Evolutionary conservation across 73 alveolate genomes (phyloP).

Genomic region (Tetrahymena malaccensis): DNA sequence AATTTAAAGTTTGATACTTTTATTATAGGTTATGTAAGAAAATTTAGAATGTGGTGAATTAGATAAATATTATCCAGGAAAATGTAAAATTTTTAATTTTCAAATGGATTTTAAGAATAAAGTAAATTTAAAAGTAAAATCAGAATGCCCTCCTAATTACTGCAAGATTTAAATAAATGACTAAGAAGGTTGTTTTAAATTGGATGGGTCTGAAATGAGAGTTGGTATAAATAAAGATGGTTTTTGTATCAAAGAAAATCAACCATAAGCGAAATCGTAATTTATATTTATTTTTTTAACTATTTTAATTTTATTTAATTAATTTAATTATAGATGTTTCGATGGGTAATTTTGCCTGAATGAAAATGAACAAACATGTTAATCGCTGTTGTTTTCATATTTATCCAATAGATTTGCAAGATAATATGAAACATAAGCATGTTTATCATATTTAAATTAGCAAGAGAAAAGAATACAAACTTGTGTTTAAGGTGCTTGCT

Average conservation of each 20-base stretch:
- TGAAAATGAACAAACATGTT: neutral
- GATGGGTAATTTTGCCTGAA: neutral
- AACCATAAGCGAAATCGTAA: neutral
- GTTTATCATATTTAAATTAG: neutral
- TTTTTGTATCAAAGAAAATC: neutral
- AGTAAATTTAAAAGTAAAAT: neutral
- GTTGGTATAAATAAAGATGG: neutral
- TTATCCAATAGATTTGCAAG: neutral
- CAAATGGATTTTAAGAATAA: too few species aligned
- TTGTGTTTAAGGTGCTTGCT: neutral
- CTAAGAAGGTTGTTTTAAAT: neutral
- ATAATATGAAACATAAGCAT: neutral
- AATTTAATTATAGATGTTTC: neutral
- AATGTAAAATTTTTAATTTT: too few species aligned
- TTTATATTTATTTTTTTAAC: too few species aligned
- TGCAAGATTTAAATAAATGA: neutral
- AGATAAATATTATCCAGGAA: neutral
- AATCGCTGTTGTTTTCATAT: neutral
- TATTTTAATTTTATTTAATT: too few species aligned
- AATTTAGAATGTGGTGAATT: neutral
- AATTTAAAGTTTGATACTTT: too few species aligned
- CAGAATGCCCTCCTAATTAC: neutral
- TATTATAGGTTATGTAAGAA: neutral
- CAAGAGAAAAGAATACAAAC: neutral
- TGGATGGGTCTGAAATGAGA: neutral